Evolutionary conservation across 2,329 filamentous ascomycete genomes (phyloP).

Genomic region (Coniochaeta ligniaria): DNA sequence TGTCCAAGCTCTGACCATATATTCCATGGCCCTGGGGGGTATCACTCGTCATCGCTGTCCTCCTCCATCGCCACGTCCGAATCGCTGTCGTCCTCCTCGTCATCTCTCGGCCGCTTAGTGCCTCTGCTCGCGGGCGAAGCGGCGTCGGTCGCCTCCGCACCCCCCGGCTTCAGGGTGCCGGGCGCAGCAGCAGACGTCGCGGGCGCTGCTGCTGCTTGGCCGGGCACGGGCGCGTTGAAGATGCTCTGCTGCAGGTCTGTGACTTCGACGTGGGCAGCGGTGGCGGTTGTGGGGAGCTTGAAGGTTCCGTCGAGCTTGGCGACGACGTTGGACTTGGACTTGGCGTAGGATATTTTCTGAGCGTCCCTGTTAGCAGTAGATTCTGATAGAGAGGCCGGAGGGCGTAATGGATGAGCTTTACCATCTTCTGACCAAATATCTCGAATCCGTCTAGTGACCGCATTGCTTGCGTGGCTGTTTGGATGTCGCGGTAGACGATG

Average conservation of each 20-base stretch:
- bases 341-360: slow-evolving; percentile 87
- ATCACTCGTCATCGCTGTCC: slow-evolving; percentile 63
- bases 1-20: slow-evolving; percentile 3
- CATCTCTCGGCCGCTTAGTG: slow-evolving; percentile 65
- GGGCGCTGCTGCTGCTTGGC: slow-evolving; percentile 18
- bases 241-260: slow-evolving; percentile 75
- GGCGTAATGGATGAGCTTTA: slow-evolving; percentile 40
- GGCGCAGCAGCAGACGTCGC: slow-evolving; percentile 30
- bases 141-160: slow-evolving; percentile 36
- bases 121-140: slow-evolving; percentile 49
- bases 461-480: slow-evolving; percentile 92
- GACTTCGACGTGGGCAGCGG: slow-evolving; percentile 50
- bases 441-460: slow-evolving; percentile 76
- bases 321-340: slow-evolving; percentile 79
- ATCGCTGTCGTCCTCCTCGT: slow-evolving; percentile 55
- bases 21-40: not conserved
- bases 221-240: slow-evolving; percentile 61
- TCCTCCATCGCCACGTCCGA: slow-evolving; percentile 62
- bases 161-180: not conserved
- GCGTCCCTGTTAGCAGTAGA: slow-evolving; percentile 6
- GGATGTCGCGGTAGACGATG: slow-evolving; percentile 80
- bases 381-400: not conserved
- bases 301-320: slow-evolving; percentile 90
- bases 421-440: slow-evolving; percentile 80
- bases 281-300: slow-evolving; percentile 53